Percentiles rank a stretch among this genome's conserved stretches.
Evolutionary conservation across 2,329 filamentous ascomycete genomes (phyloP).

Genomic region (Phyllosticta paracitricarpa): DNA sequence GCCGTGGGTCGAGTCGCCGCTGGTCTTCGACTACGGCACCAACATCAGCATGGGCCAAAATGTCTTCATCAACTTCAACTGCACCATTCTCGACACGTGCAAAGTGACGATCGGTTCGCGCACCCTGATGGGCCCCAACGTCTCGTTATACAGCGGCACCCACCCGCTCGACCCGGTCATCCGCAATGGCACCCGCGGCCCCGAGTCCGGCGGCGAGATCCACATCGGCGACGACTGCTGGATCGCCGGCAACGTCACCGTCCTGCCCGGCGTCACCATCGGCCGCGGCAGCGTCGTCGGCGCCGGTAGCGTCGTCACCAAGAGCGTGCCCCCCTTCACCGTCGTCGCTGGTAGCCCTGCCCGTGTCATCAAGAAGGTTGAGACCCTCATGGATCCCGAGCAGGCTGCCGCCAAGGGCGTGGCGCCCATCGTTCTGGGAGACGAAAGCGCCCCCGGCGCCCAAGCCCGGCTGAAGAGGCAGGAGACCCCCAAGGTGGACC

Average conservation of each 20-base stretch:
- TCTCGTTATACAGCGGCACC: slow-evolving; percentile 62
- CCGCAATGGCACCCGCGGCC: slow-evolving; percentile 64
- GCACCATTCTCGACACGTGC: slow-evolving; percentile 68
- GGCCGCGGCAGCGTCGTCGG: slow-evolving; percentile 65
- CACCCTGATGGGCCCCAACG: slow-evolving; percentile 70
- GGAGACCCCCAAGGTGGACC: background rate
- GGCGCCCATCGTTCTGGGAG: slow-evolving; percentile 19
- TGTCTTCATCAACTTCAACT: slow-evolving; percentile 68
- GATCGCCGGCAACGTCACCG: slow-evolving; percentile 40
- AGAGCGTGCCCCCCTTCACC: slow-evolving; percentile 54
- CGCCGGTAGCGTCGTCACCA: slow-evolving; percentile 76
- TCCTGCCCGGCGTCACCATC: slow-evolving; percentile 69
- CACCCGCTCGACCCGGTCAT: slow-evolving; percentile 69
- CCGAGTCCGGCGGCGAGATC: slow-evolving; percentile 65
- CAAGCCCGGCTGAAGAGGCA: background rate
- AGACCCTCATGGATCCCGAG: slow-evolving; percentile 38
- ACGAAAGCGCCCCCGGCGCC: background rate
- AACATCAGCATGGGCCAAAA: slow-evolving; percentile 61
- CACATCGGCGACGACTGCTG: slow-evolving; percentile 66
- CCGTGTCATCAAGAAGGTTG: slow-evolving; percentile 40
- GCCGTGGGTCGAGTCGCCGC: slow-evolving; percentile 60
- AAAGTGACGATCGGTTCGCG: slow-evolving; percentile 64
- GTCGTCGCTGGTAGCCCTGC: slow-evolving; percentile 61
- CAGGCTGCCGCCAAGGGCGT: slow-evolving; percentile 53
- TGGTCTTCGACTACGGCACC: slow-evolving; percentile 67